Conservation (phyloP, 2,329 filamentous ascomycete genomes). For the Phoma sp. region DNA sequence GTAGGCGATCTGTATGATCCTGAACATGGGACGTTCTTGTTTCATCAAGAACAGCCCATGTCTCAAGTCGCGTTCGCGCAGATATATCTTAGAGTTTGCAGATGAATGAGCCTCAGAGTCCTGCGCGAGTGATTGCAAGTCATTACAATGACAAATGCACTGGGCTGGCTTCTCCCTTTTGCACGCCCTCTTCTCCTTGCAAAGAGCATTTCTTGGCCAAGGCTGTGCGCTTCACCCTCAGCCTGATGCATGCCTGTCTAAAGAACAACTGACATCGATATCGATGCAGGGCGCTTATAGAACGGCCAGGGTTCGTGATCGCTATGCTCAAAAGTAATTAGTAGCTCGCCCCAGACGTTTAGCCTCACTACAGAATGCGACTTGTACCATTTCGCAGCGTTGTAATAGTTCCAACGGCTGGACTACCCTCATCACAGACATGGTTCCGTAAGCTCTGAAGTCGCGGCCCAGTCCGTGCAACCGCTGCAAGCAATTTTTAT, state of each 20-base stretch:
- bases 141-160: not conserved
- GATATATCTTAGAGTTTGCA: not conserved
- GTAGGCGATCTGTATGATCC: conserved; percentile 10
- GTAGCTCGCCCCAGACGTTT: not conserved
- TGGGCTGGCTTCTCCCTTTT: conserved; percentile 11
- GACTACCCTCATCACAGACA: conserved; percentile 13
- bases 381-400: not conserved
- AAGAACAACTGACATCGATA: not conserved
- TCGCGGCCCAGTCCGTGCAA: conserved; percentile 14
- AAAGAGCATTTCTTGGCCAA: not conserved
- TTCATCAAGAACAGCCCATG: conserved; percentile 1
- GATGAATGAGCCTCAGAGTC: conserved; percentile 1
- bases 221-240: conserved; percentile 3
- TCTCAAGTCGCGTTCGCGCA: not conserved
- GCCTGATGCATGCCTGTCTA: not conserved
- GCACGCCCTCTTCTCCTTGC: not conserved
- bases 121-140: not conserved
- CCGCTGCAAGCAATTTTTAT: conserved; percentile 2
- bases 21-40: conserved; percentile 5
- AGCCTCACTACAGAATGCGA: conserved; percentile 4
- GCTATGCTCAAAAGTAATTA: not conserved
- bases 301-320: not conserved
- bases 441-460: conserved; percentile 11
- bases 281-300: not conserved
- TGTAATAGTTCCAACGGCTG: conserved; percentile 4